Percentiles rank a stretch among this genome's conserved stretches.
phyloP scores from a whole-genome alignment of 257 asterid genomes.

The Nicotiana tomentosiformis region DNA sequence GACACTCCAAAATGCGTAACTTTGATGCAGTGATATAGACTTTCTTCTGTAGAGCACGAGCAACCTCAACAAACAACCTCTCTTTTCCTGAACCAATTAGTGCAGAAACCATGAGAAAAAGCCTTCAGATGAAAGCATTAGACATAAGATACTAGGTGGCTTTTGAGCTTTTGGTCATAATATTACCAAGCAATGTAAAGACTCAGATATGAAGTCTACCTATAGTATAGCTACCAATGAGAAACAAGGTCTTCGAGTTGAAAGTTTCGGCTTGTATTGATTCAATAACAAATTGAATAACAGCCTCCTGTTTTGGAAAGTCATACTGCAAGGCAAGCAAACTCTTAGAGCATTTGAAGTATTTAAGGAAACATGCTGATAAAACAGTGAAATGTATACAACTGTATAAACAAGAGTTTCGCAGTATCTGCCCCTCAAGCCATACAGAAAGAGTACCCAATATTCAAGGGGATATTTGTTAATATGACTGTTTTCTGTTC shows the following conservation, averaged over 20 bases:
- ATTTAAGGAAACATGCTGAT: not conserved
- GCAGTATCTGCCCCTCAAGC: not conserved
- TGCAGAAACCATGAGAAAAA: not conserved
- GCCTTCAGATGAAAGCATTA: not conserved
- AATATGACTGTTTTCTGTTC: not conserved
- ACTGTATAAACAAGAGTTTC: not conserved
- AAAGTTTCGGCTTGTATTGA: conserved; percentile 96
- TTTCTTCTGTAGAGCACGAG: conserved; percentile 76
- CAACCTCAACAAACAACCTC: conserved; percentile 79
- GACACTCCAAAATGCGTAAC: conserved; percentile 73
- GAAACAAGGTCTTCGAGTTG: conserved; percentile 76
- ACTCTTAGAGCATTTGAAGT: not conserved
- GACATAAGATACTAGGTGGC: not conserved
- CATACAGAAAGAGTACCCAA: not conserved
- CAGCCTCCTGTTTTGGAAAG: conserved; percentile 86
- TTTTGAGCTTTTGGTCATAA: not conserved
- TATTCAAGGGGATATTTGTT: not conserved
- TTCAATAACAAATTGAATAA: conserved; percentile 89
- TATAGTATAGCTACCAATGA: conserved; percentile 95
- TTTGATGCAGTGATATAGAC: conserved; percentile 71
- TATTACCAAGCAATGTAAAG: not conserved
- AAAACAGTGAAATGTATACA: not conserved
- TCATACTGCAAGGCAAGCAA: conserved; percentile 61
- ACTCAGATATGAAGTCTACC: conserved; percentile 38
- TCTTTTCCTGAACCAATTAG: conserved; percentile 62